These are phyloP conservation scores for Carex pumila DNA, from an alignment of 176 grass and related monocot species.

Conservation along the genomic window DNA sequence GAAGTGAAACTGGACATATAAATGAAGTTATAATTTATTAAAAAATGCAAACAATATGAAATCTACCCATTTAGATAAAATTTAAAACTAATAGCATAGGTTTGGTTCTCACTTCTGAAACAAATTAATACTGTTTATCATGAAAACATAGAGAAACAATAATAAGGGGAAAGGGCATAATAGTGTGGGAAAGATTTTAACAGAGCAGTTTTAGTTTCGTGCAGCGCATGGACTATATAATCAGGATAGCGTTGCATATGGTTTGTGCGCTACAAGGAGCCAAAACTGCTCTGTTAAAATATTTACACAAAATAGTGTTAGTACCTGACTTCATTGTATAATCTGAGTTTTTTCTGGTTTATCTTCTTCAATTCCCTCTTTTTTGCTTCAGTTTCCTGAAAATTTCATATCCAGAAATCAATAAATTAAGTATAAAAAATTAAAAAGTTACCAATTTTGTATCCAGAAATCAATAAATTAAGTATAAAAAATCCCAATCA, in stretches of 20 bases:
- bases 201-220: too few species aligned
- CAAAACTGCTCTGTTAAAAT: too few species aligned
- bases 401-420: neutral
- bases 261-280: too few species aligned
- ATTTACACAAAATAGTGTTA: neutral
- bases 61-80: neutral
- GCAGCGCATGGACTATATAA: too few species aligned
- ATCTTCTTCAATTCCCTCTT: slow-evolving; percentile 32
- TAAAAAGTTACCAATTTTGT: neutral
- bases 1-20: neutral
- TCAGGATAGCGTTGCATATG: too few species aligned
- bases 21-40: neutral
- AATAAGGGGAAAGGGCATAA: neutral
- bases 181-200: too few species aligned
- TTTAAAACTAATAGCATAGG: neutral
- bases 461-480: neutral
- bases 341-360: slow-evolving; percentile 32
- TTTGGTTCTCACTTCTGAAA: neutral
- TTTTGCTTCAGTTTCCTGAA: slow-evolving; percentile 61
- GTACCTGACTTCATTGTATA: slow-evolving; percentile 67
- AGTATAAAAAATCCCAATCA: neutral
- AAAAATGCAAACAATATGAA: neutral
- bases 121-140: neutral
- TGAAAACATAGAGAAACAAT: neutral
- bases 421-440: neutral